phyloP scores from a whole-genome alignment of 495 filamentous ascomycete genomes.

The Bacidia rubella region DNA sequence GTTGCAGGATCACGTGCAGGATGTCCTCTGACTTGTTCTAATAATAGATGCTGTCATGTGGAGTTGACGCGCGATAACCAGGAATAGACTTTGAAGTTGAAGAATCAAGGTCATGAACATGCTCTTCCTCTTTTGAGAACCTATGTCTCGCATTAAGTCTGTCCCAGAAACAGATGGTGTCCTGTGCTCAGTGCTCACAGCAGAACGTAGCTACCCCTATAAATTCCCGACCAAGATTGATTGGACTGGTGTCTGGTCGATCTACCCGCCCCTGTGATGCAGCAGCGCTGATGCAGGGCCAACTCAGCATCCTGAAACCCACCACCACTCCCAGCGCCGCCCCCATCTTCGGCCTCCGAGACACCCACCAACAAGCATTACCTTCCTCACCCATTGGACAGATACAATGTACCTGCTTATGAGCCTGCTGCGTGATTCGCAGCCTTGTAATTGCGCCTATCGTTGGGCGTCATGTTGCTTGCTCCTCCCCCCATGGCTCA shows the following conservation, averaged over 20 bases:
- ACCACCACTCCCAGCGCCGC: background rate
- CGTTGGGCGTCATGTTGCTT: background rate
- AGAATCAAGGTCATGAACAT: too few species aligned
- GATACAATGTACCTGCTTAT: background rate
- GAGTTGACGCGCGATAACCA: background rate
- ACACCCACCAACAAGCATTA: background rate
- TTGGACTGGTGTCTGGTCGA: background rate
- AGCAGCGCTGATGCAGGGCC: background rate
- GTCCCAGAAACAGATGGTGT: background rate
- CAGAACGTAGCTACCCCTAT: too few species aligned
- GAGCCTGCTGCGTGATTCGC: background rate
- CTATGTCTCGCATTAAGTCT: background rate
- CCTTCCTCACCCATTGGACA: background rate
- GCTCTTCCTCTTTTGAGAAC: too few species aligned
- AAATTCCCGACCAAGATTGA: background rate
- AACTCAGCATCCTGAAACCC: background rate
- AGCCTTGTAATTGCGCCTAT: background rate
- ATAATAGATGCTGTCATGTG: background rate
- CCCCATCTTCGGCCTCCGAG: background rate
- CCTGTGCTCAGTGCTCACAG: background rate
- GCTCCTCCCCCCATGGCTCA: too few species aligned
- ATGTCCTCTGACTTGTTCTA: background rate
- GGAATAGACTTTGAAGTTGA: too few species aligned
- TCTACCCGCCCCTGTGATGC: background rate
- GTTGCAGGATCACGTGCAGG: background rate